Evolutionary conservation across 768 basidiomycete genomes (phyloP).

Genomic region (Rubroboletus satanas): DNA sequence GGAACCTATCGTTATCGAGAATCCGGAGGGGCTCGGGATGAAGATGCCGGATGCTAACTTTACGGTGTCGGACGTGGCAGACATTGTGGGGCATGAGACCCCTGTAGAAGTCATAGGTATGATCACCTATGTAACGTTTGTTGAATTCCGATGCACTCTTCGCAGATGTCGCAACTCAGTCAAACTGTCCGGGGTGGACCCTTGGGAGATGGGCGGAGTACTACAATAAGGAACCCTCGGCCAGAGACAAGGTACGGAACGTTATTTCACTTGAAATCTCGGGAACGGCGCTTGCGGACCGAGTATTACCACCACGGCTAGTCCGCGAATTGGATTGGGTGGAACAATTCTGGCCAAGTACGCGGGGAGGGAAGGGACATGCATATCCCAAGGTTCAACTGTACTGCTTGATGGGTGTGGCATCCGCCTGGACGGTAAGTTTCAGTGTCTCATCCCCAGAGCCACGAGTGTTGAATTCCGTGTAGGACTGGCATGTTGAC

Average conservation of each 20-base stretch:
- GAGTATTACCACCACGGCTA: constrained; percentile 77
- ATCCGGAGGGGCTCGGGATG: constrained; percentile 82
- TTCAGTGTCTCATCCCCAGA: not conserved
- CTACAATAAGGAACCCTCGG: constrained; percentile 60
- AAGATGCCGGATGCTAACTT: constrained; percentile 74
- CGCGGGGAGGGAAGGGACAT: constrained; percentile 67
- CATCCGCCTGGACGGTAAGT: constrained; percentile 88
- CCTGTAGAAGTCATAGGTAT: constrained; percentile 91
- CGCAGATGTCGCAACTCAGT: constrained; percentile 84
- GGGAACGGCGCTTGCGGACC: constrained; percentile 74
- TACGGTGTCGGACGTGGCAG: constrained; percentile 76
- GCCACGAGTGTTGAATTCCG: not conserved
- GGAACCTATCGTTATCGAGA: constrained; percentile 80
- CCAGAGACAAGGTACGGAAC: constrained; percentile 85
- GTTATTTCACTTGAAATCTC: constrained; percentile 95
- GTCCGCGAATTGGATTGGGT: constrained; percentile 96
- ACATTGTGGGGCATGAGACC: constrained; percentile 70
- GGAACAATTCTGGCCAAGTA: constrained; percentile 88
- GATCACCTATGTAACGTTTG: constrained; percentile 15
- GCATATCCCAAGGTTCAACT: constrained; percentile 90
- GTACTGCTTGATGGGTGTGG: constrained; percentile 96
- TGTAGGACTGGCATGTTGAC: constrained; percentile 96
- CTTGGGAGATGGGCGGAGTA: constrained; percentile 90
- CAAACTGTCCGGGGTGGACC: constrained; percentile 83
- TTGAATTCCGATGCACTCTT: not conserved